phyloP scores from a whole-genome alignment of 805 yeast genomes.

The Candida awuae region DNA sequence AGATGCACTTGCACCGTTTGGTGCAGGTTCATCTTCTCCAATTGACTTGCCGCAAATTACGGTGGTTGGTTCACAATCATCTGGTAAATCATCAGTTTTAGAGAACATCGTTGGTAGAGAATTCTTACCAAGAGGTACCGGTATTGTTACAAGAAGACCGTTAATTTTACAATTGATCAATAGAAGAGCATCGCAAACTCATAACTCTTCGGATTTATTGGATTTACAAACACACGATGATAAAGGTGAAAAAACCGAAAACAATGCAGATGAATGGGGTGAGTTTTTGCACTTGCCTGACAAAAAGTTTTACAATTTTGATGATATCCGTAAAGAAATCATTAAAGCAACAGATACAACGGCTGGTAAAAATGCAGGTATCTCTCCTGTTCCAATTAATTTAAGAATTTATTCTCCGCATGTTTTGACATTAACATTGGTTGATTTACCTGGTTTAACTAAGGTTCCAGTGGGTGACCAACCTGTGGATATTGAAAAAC shows the following conservation, averaged over 20 bases:
- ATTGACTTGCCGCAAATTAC: constrained; percentile 90
- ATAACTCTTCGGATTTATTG: constrained; percentile 32
- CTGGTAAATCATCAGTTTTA: constrained; percentile 82
- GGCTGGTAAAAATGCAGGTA: constrained; percentile 79
- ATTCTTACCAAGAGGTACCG: constrained; percentile 86
- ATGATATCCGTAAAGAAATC: constrained; percentile 83
- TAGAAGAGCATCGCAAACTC: constrained; percentile 35
- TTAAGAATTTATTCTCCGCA: constrained; percentile 89
- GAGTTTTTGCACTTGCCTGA: constrained; percentile 92
- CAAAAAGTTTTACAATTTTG: constrained; percentile 78
- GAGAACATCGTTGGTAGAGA: constrained; percentile 90
- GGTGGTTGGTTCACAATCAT: constrained; percentile 89
- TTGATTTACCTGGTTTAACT: constrained; percentile 94
- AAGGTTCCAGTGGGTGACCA: constrained; percentile 99
- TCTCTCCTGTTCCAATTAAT: constrained; percentile 87
- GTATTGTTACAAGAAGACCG: constrained; percentile 88
- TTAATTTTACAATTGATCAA: constrained; percentile 74
- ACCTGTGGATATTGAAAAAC: constrained; percentile 93
- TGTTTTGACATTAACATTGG: constrained; percentile 86
- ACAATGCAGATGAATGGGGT: constrained; percentile 89
- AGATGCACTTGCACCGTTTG: constrained; percentile 95
- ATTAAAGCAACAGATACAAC: constrained; percentile 84
- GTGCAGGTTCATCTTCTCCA: constrained; percentile 83
- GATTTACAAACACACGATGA: constrained; percentile 38
- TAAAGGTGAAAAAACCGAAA: constrained; percentile 49